Percentiles rank a stretch among this genome's conserved stretches.
Evolutionary conservation across 2,329 filamentous ascomycete species (phyloP).

Genomic region (Dryadomyces quercivorus): DNA sequence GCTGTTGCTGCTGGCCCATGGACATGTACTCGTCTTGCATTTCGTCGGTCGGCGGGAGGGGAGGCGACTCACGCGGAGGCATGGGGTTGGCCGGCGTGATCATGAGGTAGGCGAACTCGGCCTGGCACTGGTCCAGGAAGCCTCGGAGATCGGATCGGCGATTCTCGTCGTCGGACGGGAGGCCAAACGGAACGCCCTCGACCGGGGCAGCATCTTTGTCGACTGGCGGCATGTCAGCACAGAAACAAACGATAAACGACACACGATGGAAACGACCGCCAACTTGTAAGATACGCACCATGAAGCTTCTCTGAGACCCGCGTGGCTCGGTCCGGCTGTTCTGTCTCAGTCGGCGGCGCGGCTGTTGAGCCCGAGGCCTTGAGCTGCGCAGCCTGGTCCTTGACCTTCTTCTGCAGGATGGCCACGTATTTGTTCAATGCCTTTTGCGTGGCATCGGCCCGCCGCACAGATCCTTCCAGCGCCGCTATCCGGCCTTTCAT

Average conservation of each 20-base stretch:
- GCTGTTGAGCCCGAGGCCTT: conserved; percentile 35
- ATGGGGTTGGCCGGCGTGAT: conserved; percentile 53
- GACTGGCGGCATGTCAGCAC: conserved; percentile 18
- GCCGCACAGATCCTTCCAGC: conserved; percentile 78
- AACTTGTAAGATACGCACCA: not conserved
- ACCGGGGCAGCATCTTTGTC: conserved; percentile 27
- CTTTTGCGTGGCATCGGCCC: conserved; percentile 79
- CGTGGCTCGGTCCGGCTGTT: conserved; percentile 32
- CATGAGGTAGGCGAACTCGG: conserved; percentile 57
- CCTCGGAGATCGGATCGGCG: conserved; percentile 42
- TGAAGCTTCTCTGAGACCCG: conserved; percentile 6
- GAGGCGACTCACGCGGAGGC: conserved; percentile 48
- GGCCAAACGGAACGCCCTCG: conserved; percentile 34
- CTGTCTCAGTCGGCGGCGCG: conserved; percentile 28
- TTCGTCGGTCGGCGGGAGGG: conserved; percentile 45
- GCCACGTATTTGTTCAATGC: conserved; percentile 81
- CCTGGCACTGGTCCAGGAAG: conserved; percentile 53
- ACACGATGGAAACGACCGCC: too few species aligned
- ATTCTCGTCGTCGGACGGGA: conserved; percentile 34
- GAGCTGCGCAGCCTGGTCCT: conserved; percentile 64
- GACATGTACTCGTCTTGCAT: conserved; percentile 38
- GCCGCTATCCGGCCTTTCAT: conserved; percentile 97
- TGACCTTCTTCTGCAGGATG: conserved; percentile 79
- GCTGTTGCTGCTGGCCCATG: conserved; percentile 23
- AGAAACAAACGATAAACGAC: conserved; percentile 5